These are phyloP conservation scores for Pulveroboletus sp. DNA, from an alignment of 768 basidiomycete genomes.

Conservation along the genomic window DNA sequence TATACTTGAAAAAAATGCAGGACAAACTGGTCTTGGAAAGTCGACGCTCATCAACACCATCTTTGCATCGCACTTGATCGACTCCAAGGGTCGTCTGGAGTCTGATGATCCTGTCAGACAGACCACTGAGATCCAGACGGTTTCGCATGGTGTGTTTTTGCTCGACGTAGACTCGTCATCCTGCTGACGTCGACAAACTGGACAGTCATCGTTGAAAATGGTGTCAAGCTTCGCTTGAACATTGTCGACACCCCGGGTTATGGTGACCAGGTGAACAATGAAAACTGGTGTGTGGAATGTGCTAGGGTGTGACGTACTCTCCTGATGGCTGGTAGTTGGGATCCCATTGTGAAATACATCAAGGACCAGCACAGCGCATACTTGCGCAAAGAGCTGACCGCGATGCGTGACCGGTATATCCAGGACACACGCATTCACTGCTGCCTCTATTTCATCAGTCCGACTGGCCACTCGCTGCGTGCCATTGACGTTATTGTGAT, in stretches of 20 bases:
- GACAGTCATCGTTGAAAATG: slow-evolving; percentile 92
- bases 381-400: slow-evolving; percentile 97
- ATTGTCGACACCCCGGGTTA: slow-evolving; percentile 99
- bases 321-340: slow-evolving; percentile 64
- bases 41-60: slow-evolving; percentile 98
- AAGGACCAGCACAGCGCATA: slow-evolving; percentile 99
- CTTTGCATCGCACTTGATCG: slow-evolving; percentile 97
- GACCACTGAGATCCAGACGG: slow-evolving; percentile 95
- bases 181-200: slow-evolving; percentile 7
- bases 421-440: slow-evolving; percentile 99
- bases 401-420: slow-evolving; percentile 97
- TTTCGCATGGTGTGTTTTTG: slow-evolving; percentile 74
- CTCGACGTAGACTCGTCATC: neutral
- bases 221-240: slow-evolving; percentile 90
- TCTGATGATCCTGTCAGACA: slow-evolving; percentile 87
- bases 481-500: slow-evolving; percentile 98
- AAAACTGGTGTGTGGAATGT: slow-evolving; percentile 70
- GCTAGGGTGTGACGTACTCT: neutral
- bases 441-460: slow-evolving; percentile 97
- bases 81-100: slow-evolving; percentile 91
- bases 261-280: slow-evolving; percentile 98
- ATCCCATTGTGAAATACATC: slow-evolving; percentile 98
- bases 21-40: slow-evolving; percentile 97
- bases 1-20: slow-evolving; percentile 35
- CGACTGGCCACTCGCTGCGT: slow-evolving; percentile 94